A percentile compares a stretch with the other conserved stretches of the same genome.
phyloP scores from a whole-genome alignment of 2,329 filamentous ascomycete species.

The Colletotrichum falcatum region DNA sequence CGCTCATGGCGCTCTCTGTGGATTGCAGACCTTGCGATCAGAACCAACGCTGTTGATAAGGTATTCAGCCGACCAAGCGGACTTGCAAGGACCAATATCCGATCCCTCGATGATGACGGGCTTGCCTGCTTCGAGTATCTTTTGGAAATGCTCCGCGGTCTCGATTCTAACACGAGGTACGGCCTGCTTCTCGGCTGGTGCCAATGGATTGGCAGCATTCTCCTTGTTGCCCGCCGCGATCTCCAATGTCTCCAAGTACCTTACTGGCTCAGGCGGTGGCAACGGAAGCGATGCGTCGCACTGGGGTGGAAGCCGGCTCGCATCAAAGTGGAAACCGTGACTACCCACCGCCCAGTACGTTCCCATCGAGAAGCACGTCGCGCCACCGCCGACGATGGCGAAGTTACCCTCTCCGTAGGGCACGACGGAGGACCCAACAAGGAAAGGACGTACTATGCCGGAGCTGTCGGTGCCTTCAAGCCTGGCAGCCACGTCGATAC shows the following conservation, averaged over 20 bases:
- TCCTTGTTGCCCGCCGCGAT: slow-evolving; percentile 27
- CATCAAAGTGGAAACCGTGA: slow-evolving; percentile 54
- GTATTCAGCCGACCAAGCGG: slow-evolving; percentile 76
- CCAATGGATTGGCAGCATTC: slow-evolving; percentile 38
- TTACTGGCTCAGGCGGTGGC: neutral
- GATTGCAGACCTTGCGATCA: slow-evolving; percentile 66
- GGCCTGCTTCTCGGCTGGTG: neutral
- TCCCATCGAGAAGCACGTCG: slow-evolving; percentile 91
- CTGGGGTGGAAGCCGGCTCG: neutral
- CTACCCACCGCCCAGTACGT: slow-evolving; percentile 81
- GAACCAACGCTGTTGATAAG: slow-evolving; percentile 71
- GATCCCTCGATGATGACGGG: slow-evolving; percentile 75
- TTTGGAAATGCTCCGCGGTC: slow-evolving; percentile 68
- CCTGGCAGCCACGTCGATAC: slow-evolving; percentile 48
- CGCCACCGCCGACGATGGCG: slow-evolving; percentile 81
- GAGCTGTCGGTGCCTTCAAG: slow-evolving; percentile 53
- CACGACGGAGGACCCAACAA: slow-evolving; percentile 75
- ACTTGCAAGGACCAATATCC: slow-evolving; percentile 64
- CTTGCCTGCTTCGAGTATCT: slow-evolving; percentile 66
- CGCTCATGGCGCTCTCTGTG: neutral
- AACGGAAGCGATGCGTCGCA: neutral
- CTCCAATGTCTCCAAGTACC: slow-evolving; percentile 22
- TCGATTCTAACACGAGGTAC: slow-evolving; percentile 67
- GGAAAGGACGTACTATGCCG: slow-evolving; percentile 65
- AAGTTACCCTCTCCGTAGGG: slow-evolving; percentile 61